Evolutionary conservation across 192 early-diverging fungal species (phyloP), one percentile per base, ranked within the genome.

Genomic region (Backusella luteola): DNA sequence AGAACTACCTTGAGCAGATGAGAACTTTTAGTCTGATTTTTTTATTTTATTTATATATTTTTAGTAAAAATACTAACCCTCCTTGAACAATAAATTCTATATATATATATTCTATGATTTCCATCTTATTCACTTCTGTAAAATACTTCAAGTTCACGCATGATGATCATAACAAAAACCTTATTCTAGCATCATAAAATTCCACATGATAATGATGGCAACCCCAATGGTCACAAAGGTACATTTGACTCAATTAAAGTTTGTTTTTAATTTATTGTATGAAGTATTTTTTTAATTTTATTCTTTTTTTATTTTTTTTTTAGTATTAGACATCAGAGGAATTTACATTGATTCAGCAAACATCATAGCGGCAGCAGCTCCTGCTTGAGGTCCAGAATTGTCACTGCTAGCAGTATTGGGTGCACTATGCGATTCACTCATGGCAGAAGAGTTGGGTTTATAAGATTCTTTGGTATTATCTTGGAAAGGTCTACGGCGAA

Each of bases 301-400:
- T 44, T 44, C 3, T 17, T n/a, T n/a, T n/a, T 49, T 6, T 1
- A 19, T n/a, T n/a, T 49, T 23, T 26, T 63, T 63, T 29, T 29
- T 63, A 9, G 56, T 14, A 26, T 63, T 29, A 63, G 1, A 63
- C 14, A 63, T 49, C 23, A 29, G 2, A 11, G 4, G 56, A 63
- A 29, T 63, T 63, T 63, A 63, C 56, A 63, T 63, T 29, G 56
- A 63, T 63, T 63, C 66, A 14, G 63, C 79, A 76, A 80, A 76
- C 59, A 76, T 72, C 17, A 80, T 34, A 0, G 76, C 36, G 26
- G 76, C 76, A 9, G 76, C 76, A 8, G 76, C 73, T 15, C 76
- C 80, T 11, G 34, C 53, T 14, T 4, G 35, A 26, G 56, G 35
- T 6, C 56, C 71, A 52, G 71, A 26, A 59, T 44, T 46, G 21